Conservation (phyloP, 352 stramenopile genomes). For the Phytophthora sp. region DNA sequence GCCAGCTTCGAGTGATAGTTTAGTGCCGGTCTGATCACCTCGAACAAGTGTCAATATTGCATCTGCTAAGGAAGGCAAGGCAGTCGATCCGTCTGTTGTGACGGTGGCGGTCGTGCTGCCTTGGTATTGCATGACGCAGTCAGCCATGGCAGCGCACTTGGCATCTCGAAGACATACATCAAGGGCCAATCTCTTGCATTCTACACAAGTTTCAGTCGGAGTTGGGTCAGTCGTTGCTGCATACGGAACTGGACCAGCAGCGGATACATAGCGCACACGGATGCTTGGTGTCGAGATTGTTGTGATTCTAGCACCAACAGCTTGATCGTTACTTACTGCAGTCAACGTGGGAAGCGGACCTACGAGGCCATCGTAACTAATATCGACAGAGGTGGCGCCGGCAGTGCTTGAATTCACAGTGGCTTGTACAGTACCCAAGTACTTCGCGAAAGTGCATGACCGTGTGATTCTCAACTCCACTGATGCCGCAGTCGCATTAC, state of each 20-base stretch:
- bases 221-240: slow-evolving; percentile 5
- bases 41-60: slow-evolving; percentile 46
- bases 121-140: slow-evolving; percentile 49
- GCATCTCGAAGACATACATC: slow-evolving; percentile 58
- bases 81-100: slow-evolving; percentile 9
- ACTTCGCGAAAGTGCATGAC: slow-evolving; percentile 49
- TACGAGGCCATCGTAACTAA: slow-evolving; percentile 59
- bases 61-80: slow-evolving; percentile 31
- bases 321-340: slow-evolving; percentile 3
- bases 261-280: slow-evolving; percentile 41
- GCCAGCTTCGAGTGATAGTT: slow-evolving; percentile 38
- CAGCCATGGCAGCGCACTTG: slow-evolving; percentile 54
- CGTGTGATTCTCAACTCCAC: slow-evolving; percentile 45
- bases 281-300: slow-evolving; percentile 27
- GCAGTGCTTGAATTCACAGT: slow-evolving; percentile 28
- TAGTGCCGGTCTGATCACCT: slow-evolving; percentile 21
- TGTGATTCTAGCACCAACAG: slow-evolving; percentile 9
- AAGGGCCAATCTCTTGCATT: slow-evolving; percentile 48
- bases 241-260: slow-evolving; percentile 16
- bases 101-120: slow-evolving; percentile 10
- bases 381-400: slow-evolving; percentile 25
- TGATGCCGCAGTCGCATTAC: slow-evolving; percentile 21
- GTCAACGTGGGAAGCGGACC: slow-evolving; percentile 49
- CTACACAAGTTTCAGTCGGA: slow-evolving; percentile 15
- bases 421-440: slow-evolving; percentile 44